phyloP scores from a whole-genome alignment of 192 early-diverging fungal genomes.

The Mortierella hygrophila region DNA sequence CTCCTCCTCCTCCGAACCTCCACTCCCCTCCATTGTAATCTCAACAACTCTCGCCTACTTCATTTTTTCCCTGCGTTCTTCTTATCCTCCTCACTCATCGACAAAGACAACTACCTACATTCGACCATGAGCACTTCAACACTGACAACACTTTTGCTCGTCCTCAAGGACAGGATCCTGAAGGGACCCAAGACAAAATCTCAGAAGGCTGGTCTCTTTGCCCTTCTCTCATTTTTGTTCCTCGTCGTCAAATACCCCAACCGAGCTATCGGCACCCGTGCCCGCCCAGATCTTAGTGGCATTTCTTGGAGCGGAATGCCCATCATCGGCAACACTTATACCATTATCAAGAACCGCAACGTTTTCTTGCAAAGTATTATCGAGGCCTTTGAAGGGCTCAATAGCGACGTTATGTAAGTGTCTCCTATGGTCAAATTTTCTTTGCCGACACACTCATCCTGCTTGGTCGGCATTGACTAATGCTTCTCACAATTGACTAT shows the following conservation, averaged over 20 bases:
- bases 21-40: neutral
- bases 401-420: conserved; percentile 28
- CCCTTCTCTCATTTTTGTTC: conserved; percentile 28
- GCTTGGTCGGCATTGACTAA: neutral
- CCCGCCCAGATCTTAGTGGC: conserved; percentile 35
- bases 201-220: conserved; percentile 36
- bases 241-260: conserved; percentile 49
- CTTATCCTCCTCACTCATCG: neutral
- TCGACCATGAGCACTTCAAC: conserved; percentile 26
- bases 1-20: neutral
- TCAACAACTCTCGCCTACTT: neutral
- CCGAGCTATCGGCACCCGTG: conserved; percentile 48
- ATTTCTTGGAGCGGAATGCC: conserved; percentile 48
- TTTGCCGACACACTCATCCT: neutral
- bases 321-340: conserved; percentile 42
- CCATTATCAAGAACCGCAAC: conserved; percentile 19
- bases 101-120: neutral
- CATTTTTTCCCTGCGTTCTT: neutral
- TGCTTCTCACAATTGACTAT: neutral
- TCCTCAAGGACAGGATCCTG: conserved; percentile 39
- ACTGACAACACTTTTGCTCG: conserved; percentile 16
- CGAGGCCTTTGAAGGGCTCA: conserved; percentile 19
- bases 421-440: neutral
- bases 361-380: conserved; percentile 17
- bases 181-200: conserved; percentile 27